These are phyloP conservation scores for Luvunga scandens DNA, from an alignment of 345 rosid species.

Conservation along the genomic window DNA sequence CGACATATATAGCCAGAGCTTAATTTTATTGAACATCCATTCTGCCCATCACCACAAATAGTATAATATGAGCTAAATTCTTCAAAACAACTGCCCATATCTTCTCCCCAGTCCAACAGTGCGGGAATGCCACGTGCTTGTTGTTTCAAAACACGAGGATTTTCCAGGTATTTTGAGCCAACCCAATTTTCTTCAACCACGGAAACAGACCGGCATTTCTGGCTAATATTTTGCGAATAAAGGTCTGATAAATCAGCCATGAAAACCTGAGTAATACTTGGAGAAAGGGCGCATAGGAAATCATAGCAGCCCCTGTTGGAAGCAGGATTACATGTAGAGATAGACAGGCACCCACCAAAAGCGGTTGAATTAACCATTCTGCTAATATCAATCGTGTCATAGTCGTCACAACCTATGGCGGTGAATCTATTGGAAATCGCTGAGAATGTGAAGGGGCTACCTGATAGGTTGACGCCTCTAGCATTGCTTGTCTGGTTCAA, in stretches of 20 bases:
- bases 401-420: background rate
- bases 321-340: background rate
- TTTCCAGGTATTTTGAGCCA: background rate
- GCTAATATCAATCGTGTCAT: background rate
- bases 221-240: background rate
- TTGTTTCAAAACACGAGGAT: background rate
- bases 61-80: constrained; percentile 22
- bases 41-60: too few species aligned
- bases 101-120: background rate
- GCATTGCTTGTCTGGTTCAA: background rate
- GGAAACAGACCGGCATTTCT: background rate
- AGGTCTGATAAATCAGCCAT: background rate
- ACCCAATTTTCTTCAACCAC: background rate
- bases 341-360: background rate
- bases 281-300: background rate
- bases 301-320: background rate
- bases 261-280: background rate
- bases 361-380: background rate
- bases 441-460: background rate
- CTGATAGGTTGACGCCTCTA: background rate
- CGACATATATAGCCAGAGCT: background rate
- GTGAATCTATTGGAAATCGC: background rate
- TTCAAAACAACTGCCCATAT: background rate
- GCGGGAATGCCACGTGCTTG: background rate
- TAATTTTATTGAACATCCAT: background rate